A percentile compares a stretch with the other conserved stretches of the same genome.
These are phyloP conservation scores for Limnomonas spitsbergensis DNA, from an alignment of 139 green algal species.

Conservation along the genomic window DNA sequence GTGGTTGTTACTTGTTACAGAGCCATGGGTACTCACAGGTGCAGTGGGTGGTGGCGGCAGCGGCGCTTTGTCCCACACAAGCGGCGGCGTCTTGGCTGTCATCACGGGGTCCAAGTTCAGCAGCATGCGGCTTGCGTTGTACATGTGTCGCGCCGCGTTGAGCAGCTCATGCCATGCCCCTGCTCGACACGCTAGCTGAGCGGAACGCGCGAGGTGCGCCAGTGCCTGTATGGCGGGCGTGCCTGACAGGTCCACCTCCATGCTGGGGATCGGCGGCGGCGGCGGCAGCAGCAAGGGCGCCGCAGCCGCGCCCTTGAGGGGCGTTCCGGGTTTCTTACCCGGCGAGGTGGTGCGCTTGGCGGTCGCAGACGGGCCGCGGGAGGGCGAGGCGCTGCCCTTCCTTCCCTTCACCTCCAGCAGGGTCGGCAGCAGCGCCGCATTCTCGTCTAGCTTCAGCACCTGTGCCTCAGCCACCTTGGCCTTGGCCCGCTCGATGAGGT, in stretches of 20 bases:
- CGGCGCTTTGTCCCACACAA: conserved; percentile 12
- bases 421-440: background rate
- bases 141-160: conserved; percentile 37
- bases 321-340: too few relatives aligned
- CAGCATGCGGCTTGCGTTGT: conserved; percentile 35
- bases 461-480: conserved; percentile 5
- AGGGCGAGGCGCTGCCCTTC: background rate
- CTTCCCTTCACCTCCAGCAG: background rate
- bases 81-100: conserved; percentile 7
- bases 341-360: background rate
- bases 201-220: conserved; percentile 27
- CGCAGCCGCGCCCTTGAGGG: too few relatives aligned
- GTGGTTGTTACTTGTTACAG: too few relatives aligned
- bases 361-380: background rate
- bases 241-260: background rate
- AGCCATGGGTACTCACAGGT: conserved; percentile 11
- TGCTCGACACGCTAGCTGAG: conserved; percentile 31
- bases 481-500: background rate
- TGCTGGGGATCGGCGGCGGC: background rate
- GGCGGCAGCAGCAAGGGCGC: background rate
- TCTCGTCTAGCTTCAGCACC: background rate
- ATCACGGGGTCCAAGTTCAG: conserved; percentile 25
- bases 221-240: conserved; percentile 26
- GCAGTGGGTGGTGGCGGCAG: background rate
- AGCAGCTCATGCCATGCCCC: conserved; percentile 42